Evolutionary conservation across 179 eudicot species (phyloP).

Genomic region (Vitellaria paradoxa): DNA sequence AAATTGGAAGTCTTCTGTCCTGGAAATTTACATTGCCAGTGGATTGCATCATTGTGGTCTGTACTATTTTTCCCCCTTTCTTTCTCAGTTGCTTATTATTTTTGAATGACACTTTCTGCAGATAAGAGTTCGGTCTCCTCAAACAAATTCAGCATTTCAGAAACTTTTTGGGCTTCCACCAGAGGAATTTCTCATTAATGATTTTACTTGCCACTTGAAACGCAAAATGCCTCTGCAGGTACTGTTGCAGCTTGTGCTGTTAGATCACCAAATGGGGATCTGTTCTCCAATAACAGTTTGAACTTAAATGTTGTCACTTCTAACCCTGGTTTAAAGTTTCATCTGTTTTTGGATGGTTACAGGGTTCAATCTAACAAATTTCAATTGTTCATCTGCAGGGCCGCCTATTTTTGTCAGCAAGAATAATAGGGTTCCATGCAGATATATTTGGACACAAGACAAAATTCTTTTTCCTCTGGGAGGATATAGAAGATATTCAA

Average conservation of each 20-base stretch:
- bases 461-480: constrained; percentile 89
- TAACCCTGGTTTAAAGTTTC: background rate
- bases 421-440: constrained; percentile 86
- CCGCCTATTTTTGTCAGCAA: constrained; percentile 86
- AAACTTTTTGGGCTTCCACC: constrained; percentile 86
- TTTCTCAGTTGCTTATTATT: background rate
- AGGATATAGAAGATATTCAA: constrained; percentile 88
- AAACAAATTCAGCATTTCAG: constrained; percentile 93
- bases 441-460: constrained; percentile 91
- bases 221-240: constrained; percentile 98
- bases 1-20: constrained; percentile 3
- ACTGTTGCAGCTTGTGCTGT: constrained; percentile 8
- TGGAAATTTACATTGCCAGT: constrained; percentile 6
- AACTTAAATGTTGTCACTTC: too few species aligned
- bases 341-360: background rate
- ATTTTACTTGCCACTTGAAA: constrained; percentile 88
- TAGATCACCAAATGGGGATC: background rate
- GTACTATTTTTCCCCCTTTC: background rate
- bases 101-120: constrained; percentile 21
- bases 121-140: constrained; percentile 88
- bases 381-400: constrained; percentile 51
- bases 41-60: background rate
- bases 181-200: constrained; percentile 94
- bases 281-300: background rate
- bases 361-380: constrained; percentile 15